A percentile compares a stretch with the other conserved stretches of the same genome.
phyloP scores from a whole-genome alignment of 768 basidiomycete species.

The Lactarius sp. region DNA sequence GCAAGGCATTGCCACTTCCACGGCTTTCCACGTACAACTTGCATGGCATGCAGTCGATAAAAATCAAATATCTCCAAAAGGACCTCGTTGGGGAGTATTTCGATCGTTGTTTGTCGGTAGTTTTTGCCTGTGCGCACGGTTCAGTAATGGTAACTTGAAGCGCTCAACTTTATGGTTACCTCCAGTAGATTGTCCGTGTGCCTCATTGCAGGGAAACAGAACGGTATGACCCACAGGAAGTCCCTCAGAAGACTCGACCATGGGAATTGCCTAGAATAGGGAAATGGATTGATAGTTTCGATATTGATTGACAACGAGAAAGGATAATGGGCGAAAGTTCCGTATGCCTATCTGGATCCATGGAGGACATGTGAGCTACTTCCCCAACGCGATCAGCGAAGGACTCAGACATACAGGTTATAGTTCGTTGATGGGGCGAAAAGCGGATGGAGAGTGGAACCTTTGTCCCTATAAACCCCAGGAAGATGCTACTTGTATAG shows the following conservation, averaged over 20 bases:
- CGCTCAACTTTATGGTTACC: not conserved
- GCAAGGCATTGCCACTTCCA: not conserved
- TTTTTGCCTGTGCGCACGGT: not conserved
- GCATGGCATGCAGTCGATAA: not conserved
- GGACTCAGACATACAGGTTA: not conserved
- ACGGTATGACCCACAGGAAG: not conserved
- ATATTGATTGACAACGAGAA: not conserved
- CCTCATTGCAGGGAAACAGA: not conserved
- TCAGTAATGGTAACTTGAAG: not conserved
- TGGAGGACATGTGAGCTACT: not conserved
- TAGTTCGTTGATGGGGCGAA: not conserved
- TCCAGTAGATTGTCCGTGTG: not conserved
- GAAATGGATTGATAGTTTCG: not conserved
- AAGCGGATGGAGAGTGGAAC: not conserved
- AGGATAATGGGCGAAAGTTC: not conserved
- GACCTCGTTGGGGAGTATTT: not conserved
- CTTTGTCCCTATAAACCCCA: not conserved
- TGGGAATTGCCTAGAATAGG: not conserved
- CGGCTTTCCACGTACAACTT: not conserved
- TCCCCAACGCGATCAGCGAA: not conserved
- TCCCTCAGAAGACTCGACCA: not conserved
- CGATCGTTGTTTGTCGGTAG: not conserved
- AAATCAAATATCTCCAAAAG: not conserved
- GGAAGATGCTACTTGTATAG: too few relatives aligned
- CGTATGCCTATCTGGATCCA: not conserved